These are phyloP conservation scores for Clavispora vitiphila DNA, from an alignment of 805 yeast genomes.

Conservation along the genomic window DNA sequence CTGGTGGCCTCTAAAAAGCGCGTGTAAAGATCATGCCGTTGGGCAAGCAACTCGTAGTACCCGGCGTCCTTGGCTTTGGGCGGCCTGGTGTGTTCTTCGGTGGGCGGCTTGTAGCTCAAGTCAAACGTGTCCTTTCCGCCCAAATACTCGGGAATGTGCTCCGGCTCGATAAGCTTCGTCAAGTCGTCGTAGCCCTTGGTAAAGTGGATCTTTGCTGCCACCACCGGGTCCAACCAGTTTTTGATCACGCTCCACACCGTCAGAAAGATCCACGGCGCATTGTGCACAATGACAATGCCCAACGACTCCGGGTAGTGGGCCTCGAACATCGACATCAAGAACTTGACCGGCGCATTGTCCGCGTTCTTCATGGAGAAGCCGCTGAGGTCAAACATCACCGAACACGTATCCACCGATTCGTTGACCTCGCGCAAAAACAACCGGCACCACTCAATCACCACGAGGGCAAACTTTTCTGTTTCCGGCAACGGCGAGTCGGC, in stretches of 20 bases:
- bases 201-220: slow-evolving; percentile 84
- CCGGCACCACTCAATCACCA: slow-evolving; percentile 62
- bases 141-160: slow-evolving; percentile 60
- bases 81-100: slow-evolving; percentile 44
- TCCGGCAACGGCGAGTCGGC: slow-evolving; percentile 54
- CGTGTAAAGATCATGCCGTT: slow-evolving; percentile 51
- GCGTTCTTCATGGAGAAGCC: slow-evolving; percentile 87
- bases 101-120: slow-evolving; percentile 59
- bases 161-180: slow-evolving; percentile 51
- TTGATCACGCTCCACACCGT: slow-evolving; percentile 92
- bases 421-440: slow-evolving; percentile 50
- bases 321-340: slow-evolving; percentile 83
- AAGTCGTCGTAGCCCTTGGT: slow-evolving; percentile 69
- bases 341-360: slow-evolving; percentile 90
- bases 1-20: slow-evolving; percentile 61
- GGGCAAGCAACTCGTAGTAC: slow-evolving; percentile 39
- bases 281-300: slow-evolving; percentile 79
- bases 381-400: slow-evolving; percentile 79
- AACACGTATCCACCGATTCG: slow-evolving; percentile 75
- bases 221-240: slow-evolving; percentile 95
- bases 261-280: slow-evolving; percentile 95
- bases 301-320: slow-evolving; percentile 95
- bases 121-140: slow-evolving; percentile 70
- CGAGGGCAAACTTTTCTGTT: slow-evolving; percentile 67
- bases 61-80: slow-evolving; percentile 28